Evolutionary conservation across 148 eudicot genomes (phyloP).

Genomic region (Camellia granthamiana): DNA sequence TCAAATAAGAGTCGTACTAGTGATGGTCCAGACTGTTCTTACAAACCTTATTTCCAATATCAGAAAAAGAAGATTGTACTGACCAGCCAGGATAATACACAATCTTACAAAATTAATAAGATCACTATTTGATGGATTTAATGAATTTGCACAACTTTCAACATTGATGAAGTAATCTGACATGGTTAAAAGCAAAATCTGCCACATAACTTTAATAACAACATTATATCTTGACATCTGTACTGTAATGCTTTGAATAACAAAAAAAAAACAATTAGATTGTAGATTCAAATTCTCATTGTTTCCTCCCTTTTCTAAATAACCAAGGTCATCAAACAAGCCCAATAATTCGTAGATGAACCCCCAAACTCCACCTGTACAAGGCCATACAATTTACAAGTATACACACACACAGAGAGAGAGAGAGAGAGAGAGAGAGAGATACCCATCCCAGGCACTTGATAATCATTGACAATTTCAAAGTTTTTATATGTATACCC

Average conservation of each 20-base stretch:
- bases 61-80: neutral
- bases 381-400: neutral
- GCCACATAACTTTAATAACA: too few species aligned
- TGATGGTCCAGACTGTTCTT: neutral
- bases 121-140: neutral
- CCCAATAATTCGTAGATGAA: neutral
- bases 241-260: too few species aligned
- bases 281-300: neutral
- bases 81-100: neutral
- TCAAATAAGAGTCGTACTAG: neutral
- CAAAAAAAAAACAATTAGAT: too few species aligned
- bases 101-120: too few species aligned
- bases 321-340: neutral
- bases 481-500: slow-evolving; percentile 96
- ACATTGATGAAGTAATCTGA: neutral
- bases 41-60: neutral
- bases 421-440: slow-evolving; percentile 30
- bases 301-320: neutral
- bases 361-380: neutral
- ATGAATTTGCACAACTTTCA: neutral
- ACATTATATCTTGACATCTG: too few species aligned
- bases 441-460: slow-evolving; percentile 93
- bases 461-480: slow-evolving; percentile 93
- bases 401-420: neutral
- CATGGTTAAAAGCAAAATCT: too few species aligned